phyloP scores from a whole-genome alignment of 495 filamentous ascomycete species.

The Talaromyces borbonicus region DNA sequence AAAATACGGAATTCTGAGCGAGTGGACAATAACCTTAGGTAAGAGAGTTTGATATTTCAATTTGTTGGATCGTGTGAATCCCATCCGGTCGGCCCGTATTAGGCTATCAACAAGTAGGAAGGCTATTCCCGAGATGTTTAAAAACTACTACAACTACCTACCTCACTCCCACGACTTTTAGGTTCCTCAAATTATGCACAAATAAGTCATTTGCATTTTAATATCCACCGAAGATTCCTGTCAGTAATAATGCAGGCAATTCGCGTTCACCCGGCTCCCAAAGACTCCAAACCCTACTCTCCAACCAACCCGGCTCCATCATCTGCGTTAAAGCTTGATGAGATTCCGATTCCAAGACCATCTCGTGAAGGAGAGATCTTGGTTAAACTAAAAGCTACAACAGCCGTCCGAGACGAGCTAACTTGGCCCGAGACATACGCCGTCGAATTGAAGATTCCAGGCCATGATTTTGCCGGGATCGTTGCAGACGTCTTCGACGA shows the following conservation, averaged over 20 bases:
- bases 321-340: conserved; percentile 21
- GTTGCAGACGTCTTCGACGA: conserved; percentile 17
- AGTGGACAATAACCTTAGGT: no score
- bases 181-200: no score
- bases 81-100: no score
- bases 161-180: no score
- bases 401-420: conserved; percentile 22
- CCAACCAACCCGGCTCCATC: conserved; percentile 25
- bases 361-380: conserved; percentile 15
- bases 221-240: no score
- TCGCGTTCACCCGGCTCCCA: conserved; percentile 23
- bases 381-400: conserved; percentile 21
- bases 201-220: no score
- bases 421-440: conserved; percentile 27
- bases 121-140: no score
- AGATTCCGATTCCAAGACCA: conserved; percentile 19
- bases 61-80: no score
- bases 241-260: conserved; percentile 31
- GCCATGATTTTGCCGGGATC: conserved; percentile 37
- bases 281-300: conserved; percentile 13
- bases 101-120: no score
- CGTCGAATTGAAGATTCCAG: conserved; percentile 19
- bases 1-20: no score
- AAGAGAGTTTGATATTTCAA: no score
- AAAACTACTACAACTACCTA: no score